These are phyloP conservation scores for Solanum hybrid DNA, from an alignment of 305 asterid species.

Conservation along the genomic window DNA sequence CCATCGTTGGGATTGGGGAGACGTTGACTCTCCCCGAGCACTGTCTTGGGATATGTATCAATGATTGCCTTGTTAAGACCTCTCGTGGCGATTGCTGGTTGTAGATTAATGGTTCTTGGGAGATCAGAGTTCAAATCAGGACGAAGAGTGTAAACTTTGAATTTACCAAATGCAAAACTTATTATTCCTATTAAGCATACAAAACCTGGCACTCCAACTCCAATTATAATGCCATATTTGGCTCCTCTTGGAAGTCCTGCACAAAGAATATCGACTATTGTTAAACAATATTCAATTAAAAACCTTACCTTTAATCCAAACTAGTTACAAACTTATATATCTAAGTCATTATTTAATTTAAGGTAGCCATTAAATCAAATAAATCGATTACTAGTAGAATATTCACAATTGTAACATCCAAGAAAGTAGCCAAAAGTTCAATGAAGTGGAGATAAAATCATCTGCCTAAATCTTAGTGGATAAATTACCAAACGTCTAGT, in stretches of 20 bases:
- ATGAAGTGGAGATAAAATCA: background rate
- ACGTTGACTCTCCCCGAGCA: slow-evolving; percentile 59
- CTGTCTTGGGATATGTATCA: slow-evolving; percentile 59
- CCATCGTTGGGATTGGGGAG: slow-evolving; percentile 40
- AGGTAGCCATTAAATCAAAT: background rate
- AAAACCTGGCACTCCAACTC: slow-evolving; percentile 52
- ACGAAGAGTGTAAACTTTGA: slow-evolving; percentile 12
- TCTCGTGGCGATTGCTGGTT: background rate
- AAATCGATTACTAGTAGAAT: background rate
- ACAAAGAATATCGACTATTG: background rate
- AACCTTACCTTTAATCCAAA: background rate
- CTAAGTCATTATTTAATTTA: background rate
- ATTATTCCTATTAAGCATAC: slow-evolving; percentile 34
- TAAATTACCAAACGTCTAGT: too few species aligned
- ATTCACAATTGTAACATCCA: background rate
- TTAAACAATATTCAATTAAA: background rate
- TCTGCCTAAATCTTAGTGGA: background rate
- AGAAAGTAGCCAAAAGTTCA: background rate
- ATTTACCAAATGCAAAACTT: slow-evolving; percentile 29
- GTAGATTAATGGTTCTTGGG: slow-evolving; percentile 15
- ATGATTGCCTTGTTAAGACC: slow-evolving; percentile 22
- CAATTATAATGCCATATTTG: slow-evolving; percentile 42
- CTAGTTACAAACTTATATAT: background rate
- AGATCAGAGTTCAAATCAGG: slow-evolving; percentile 13
- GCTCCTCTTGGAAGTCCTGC: slow-evolving; percentile 55